Conservation (phyloP, 2,329 filamentous ascomycete genomes). For the Calonectria pseudoreteaudii region DNA sequence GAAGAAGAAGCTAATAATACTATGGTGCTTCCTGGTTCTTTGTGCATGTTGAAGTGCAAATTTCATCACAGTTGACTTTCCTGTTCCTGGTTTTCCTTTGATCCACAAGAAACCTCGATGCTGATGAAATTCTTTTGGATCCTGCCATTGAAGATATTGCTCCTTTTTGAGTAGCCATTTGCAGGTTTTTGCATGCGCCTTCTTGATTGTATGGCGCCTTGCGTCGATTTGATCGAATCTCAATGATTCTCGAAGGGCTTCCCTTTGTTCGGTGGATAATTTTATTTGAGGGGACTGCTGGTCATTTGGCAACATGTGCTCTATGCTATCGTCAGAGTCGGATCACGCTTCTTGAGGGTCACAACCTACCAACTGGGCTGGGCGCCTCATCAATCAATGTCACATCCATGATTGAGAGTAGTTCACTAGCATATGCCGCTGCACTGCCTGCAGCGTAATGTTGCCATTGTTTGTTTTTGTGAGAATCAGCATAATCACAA, state of each 20-base stretch:
- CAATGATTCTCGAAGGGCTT: neutral
- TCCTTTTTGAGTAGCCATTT: neutral
- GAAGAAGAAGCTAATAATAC: conserved; percentile 61
- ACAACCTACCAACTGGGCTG: too few species aligned
- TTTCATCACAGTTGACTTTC: conserved; percentile 61
- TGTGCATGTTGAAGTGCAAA: conserved; percentile 37
- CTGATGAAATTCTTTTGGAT: neutral
- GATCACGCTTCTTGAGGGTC: too few species aligned
- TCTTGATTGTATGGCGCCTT: neutral
- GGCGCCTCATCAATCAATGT: too few species aligned
- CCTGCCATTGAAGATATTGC: neutral
- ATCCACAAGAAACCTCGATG: conserved; percentile 57
- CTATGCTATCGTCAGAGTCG: too few species aligned
- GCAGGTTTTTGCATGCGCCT: neutral
- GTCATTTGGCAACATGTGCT: too few species aligned
- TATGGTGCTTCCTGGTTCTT: neutral
- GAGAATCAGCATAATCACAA: neutral
- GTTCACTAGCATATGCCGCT: neutral
- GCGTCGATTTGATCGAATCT: neutral
- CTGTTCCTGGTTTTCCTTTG: conserved; percentile 56
- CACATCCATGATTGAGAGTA: neutral
- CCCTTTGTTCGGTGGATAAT: neutral
- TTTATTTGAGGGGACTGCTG: neutral
- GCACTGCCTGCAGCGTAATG: neutral
- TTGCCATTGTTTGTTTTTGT: neutral